Evolutionary conservation across 192 early-diverging fungal species (phyloP), one percentile per base, ranked within the genome.

Genomic region (Coemansia sp.): DNA sequence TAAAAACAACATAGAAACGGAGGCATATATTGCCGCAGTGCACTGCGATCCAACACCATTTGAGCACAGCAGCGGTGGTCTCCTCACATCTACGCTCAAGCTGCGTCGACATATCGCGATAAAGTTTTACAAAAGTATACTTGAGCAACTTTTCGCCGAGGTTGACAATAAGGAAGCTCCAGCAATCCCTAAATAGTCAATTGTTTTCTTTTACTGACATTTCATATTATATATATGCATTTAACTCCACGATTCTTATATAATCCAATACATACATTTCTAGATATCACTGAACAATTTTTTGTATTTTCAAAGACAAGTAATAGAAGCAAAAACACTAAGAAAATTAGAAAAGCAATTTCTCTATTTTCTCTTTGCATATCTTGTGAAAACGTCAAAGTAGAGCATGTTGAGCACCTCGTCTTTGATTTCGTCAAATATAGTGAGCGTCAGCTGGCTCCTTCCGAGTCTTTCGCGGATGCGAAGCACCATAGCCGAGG

Each of bases 41-140:
- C 66, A 86, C 64, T 71, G 96, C 15, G 87, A 88, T 16, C 56
- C 87, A 18, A 81, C 86, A 25, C 76, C 82, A 21, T 94, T 96
- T 59, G 73, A 85, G 0, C 73, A 89, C 30, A 87, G 90, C 5
- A 80, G 74, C 59, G 83, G 84, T 33, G 86, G 86, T 43, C 69
- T 98, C 18, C 74, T 90, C 29, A 96, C 95, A 0, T 91, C 94
- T 6, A 92, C 94, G 1, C 89, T 92, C 84, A 96, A 96, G 84
- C 66, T 94, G 39, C 92, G 92, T 70, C 84, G 71, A 37, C 35
- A 30, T 2, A 33, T 30, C 12, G 91, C 69, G 74, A 26, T 39
- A n/a, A 48, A 72, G 28, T 42, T 70, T 40, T 89, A 87, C 78
- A 46, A 82, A 29, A 43, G 58, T 12, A 33, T 66, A n/a, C 53